Base-by-base conservation (phyloP, 352 stramenopile species). In the Lagenidium giganteum region DNA sequence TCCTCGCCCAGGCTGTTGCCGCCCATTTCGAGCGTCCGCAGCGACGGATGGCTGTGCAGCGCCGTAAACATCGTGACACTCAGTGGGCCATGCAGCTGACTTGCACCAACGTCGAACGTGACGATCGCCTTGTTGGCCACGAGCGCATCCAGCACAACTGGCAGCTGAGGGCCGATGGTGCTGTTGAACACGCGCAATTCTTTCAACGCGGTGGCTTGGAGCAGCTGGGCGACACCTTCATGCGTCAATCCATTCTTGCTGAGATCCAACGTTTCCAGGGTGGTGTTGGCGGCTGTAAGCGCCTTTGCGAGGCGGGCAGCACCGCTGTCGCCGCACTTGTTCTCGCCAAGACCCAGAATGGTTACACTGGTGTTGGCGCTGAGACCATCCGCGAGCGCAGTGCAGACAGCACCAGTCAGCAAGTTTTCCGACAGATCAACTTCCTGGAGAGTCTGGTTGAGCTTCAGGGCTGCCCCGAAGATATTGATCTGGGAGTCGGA, bases 21-120 rank as follows among this genome's bases (percentile, higher is more conserved):
- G 50, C 80, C 80, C 70, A 93, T 85, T 42, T 93, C 80, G 12
- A 90, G 68, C 20, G 80, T 93, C 53, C 70, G 70, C n/a, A 93
- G 67, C 22, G 72, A 71, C 30, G 67, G 49, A 35, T 89, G 77
- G 0, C 44, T 33, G 55, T 93, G 80, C 13, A 93, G 50, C 20
- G 61, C 57, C 23, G 82, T 50, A 21, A 93, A 88, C 12, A 93
- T 63, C 33, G 47, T 38, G 16, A 83, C 64, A 31, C 70, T 82
- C 24, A 87, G 57, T 7, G 49, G 43, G 23, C 71, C 77, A 18
- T 93, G 77, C 29, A 93, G 53, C 13, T 70, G 59, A 49, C 90
- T 93, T 14, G 70, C 80, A 14, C 80, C 77, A 2, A 93, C 31
- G 31, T 82, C 77, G 20, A 93, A 60, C 16, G 64, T 74, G 47